phyloP scores from a whole-genome alignment of 2,329 filamentous ascomycete genomes.

The Aureobasidium leucospermi region DNA sequence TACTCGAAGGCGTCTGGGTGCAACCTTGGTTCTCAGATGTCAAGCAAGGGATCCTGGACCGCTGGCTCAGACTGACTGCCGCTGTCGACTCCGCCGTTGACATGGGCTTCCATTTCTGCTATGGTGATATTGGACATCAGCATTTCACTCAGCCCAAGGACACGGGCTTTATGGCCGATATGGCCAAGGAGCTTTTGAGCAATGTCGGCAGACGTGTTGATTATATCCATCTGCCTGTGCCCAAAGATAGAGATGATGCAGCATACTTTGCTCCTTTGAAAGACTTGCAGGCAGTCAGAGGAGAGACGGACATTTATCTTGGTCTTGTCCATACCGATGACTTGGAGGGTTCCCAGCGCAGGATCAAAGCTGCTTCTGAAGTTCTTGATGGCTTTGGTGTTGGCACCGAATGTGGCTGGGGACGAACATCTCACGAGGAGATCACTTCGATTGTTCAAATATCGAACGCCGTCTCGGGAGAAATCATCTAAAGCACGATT shows the following conservation, averaged over 20 bases:
- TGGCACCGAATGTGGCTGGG: slow-evolving; percentile 37
- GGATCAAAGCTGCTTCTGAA: slow-evolving; percentile 31
- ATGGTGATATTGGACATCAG: slow-evolving; percentile 38
- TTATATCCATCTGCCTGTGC: slow-evolving; percentile 41
- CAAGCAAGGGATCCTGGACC: slow-evolving; percentile 29
- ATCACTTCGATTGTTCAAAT: slow-evolving; percentile 23
- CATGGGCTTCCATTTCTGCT: slow-evolving; percentile 42
- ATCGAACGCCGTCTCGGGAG: slow-evolving; percentile 14
- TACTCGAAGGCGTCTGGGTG: slow-evolving; percentile 25
- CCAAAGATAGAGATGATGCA: slow-evolving; percentile 30
- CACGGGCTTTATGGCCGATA: slow-evolving; percentile 28
- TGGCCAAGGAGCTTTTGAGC: slow-evolving; percentile 29
- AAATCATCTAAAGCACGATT: background rate
- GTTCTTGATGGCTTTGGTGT: slow-evolving; percentile 32
- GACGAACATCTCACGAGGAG: slow-evolving; percentile 27
- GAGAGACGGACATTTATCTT: slow-evolving; percentile 32
- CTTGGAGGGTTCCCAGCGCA: slow-evolving; percentile 30
- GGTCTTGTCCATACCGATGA: slow-evolving; percentile 36
- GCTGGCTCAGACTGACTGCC: slow-evolving; percentile 26
- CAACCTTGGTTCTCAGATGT: slow-evolving; percentile 31
- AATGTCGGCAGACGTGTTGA: slow-evolving; percentile 26
- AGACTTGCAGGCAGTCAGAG: slow-evolving; percentile 23
- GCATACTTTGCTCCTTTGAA: slow-evolving; percentile 35
- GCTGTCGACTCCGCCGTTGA: slow-evolving; percentile 32
- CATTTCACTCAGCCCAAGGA: slow-evolving; percentile 40